These are phyloP conservation scores for Gentiana straminea DNA, from an alignment of 257 asterid species.

Conservation along the genomic window DNA sequence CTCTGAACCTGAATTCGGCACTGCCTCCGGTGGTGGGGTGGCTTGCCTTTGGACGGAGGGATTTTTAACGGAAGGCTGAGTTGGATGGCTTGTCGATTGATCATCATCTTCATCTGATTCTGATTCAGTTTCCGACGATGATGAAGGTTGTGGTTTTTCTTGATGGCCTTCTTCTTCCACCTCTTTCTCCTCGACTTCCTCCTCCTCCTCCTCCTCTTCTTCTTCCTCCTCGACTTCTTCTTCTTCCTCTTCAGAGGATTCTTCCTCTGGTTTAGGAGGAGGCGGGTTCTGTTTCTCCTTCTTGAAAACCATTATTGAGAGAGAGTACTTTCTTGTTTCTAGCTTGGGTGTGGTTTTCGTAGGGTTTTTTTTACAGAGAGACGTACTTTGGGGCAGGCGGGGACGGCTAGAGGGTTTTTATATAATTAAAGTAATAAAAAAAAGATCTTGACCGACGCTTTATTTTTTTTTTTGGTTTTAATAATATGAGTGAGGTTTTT, in stretches of 20 bases:
- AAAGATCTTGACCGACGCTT: too few species aligned
- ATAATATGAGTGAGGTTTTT: too few species aligned
- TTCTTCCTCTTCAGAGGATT: conserved; percentile 3
- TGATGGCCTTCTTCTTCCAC: conserved; percentile 6
- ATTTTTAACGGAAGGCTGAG: not conserved
- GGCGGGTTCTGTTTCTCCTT: conserved; percentile 12
- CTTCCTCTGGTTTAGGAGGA: conserved; percentile 11
- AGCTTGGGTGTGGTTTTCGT: too few species aligned
- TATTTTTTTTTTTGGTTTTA: too few species aligned
- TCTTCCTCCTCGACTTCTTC: conserved; percentile 13
- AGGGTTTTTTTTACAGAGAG: too few species aligned
- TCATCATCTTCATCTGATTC: conserved; percentile 8
- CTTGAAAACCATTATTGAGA: conserved; percentile 15
- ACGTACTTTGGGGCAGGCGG: too few species aligned
- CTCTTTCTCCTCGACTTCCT: conserved; percentile 1
- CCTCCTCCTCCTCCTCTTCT: conserved; percentile 3
- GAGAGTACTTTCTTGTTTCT: not conserved
- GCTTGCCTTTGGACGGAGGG: not conserved
- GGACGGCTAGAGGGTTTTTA: too few species aligned
- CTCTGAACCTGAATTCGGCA: not conserved
- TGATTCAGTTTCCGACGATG: conserved; percentile 11
- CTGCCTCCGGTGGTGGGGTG: too few species aligned
- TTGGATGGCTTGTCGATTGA: not conserved
- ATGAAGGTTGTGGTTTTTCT: conserved; percentile 1
- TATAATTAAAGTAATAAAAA: too few species aligned